Base-by-base conservation (phyloP, 2,329 filamentous ascomycete species). In the Teratosphaeria pseudoeucalypti region DNA sequence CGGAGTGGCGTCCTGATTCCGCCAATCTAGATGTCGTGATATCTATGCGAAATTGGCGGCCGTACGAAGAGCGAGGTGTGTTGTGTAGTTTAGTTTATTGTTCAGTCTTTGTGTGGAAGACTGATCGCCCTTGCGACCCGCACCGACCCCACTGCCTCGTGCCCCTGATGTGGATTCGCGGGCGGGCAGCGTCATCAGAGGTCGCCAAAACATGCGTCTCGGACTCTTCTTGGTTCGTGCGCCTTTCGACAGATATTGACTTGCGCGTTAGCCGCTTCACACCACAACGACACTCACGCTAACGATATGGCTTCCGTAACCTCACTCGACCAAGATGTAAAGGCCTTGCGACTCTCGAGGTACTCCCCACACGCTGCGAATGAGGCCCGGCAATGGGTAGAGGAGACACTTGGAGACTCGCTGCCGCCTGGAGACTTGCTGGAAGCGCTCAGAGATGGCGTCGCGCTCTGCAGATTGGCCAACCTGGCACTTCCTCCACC, bases 271-370 rank as follows among this genome's bases (percentile, higher is more conserved):
- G 32, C 26, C 54, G 32, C 54, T 39, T 14, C 27, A 34, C 19
- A 26, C 55, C 14, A 32, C 29, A 23, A 39, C 27, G 23, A 53
- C 62, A 55, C 9, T 12, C 27, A 23, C 23, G 19, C 11, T n/a
- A 14, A 56, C 55, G 72, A 57, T 65, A 97, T 97, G 92, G 92
- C 92, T 67, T 96, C 92, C 47, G 92, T 97, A 34, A 84, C 90
- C 64, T 96, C 90, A 64, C 80, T 99, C 62, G 94, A 97, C 77
- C 92, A 92, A 75, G 94, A 99, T 79, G 82, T 99, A 85, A 89
- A 90, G 81, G 91, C 86, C 74, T 76, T 97, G 82, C 92, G 94
- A 75, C 81, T 96, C 69, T 89, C 92, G 62, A 89, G 92, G 77
- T 97, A 96, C 77, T 97, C 92, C 1, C 90, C 91, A 26, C 85